A percentile compares a stretch with the other conserved stretches of the same genome.
phyloP scores from a whole-genome alignment of 2,329 filamentous ascomycete species.

The Cladophialophora exuberans region DNA sequence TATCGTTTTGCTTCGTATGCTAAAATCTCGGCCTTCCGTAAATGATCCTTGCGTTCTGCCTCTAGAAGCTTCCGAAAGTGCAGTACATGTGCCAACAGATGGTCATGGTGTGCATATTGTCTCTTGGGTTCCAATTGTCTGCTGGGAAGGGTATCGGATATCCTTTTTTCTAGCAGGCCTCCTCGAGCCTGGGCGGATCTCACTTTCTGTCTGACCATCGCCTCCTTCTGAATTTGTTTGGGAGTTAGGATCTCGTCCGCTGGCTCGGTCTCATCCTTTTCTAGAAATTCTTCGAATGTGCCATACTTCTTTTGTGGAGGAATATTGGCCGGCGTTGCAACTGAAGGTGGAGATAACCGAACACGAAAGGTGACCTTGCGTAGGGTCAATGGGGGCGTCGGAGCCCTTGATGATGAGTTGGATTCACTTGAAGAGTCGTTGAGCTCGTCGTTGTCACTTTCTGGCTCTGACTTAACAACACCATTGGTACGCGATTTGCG shows the following conservation, averaged over 20 bases:
- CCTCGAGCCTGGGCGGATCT: conserved; percentile 74
- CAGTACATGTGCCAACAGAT: conserved; percentile 76
- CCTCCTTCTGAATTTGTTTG: conserved; percentile 69
- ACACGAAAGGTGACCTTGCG: conserved; percentile 53
- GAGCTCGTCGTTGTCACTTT: conserved; percentile 13
- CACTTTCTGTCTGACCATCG: conserved; percentile 68
- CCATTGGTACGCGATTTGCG: conserved; percentile 11
- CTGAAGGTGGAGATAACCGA: conserved; percentile 53
- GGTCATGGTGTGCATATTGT: conserved; percentile 86
- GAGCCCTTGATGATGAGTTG: not conserved
- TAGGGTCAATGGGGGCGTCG: conserved; percentile 26
- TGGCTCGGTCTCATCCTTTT: conserved; percentile 50
- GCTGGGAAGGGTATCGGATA: conserved; percentile 62
- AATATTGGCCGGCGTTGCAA: conserved; percentile 57
- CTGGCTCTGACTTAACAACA: conserved; percentile 13
- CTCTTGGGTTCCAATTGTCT: conserved; percentile 71
- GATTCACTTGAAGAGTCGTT: conserved; percentile 7
- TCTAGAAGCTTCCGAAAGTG: conserved; percentile 81
- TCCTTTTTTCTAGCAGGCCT: conserved; percentile 63
- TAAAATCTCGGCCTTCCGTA: conserved; percentile 28
- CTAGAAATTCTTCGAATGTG: conserved; percentile 69
- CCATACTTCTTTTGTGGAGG: conserved; percentile 49
- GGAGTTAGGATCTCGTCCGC: conserved; percentile 55
- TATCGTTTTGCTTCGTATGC: conserved; percentile 33
- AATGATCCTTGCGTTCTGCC: conserved; percentile 72